phyloP scores from a whole-genome alignment of 2,329 filamentous ascomycete genomes.

The Aspergillus ochraceus region DNA sequence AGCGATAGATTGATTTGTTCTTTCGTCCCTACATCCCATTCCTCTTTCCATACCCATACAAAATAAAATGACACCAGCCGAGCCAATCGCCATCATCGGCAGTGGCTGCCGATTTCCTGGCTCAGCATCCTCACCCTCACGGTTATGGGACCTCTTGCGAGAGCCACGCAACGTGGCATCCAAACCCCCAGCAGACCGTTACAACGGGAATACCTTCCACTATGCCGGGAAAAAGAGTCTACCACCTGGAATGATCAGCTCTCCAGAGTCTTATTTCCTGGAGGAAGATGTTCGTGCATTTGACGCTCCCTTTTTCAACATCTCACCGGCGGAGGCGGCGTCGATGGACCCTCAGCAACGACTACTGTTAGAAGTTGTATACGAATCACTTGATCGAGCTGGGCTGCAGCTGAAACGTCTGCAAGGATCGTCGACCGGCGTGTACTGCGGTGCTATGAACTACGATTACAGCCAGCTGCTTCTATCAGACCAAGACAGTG shows the following conservation, averaged over 20 bases:
- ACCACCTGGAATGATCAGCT: background rate
- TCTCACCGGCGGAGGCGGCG: background rate
- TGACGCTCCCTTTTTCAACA: constrained; percentile 6
- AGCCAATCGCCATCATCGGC: constrained; percentile 3
- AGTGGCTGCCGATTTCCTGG: constrained; percentile 2
- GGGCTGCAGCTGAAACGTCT: background rate
- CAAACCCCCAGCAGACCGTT: background rate
- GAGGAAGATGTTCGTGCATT: constrained; percentile 1
- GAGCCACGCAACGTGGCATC: background rate
- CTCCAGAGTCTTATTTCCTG: background rate
- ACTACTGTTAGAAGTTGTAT: constrained; percentile 3
- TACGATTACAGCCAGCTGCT: background rate
- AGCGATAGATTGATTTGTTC: background rate
- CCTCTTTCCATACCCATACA: background rate
- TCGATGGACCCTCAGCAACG: constrained; percentile 9
- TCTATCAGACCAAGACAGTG: background rate
- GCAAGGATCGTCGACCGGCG: background rate
- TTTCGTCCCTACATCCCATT: background rate
- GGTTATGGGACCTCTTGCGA: background rate
- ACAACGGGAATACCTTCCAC: background rate
- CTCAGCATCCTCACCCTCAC: background rate
- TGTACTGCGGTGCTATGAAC: background rate
- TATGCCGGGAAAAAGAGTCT: background rate
- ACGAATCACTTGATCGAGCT: constrained; percentile 1
- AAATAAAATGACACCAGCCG: background rate